Evolutionary conservation across 768 basidiomycete genomes (phyloP), one percentile per base, ranked within the genome.

Genomic region (Tylopilus balloui): DNA sequence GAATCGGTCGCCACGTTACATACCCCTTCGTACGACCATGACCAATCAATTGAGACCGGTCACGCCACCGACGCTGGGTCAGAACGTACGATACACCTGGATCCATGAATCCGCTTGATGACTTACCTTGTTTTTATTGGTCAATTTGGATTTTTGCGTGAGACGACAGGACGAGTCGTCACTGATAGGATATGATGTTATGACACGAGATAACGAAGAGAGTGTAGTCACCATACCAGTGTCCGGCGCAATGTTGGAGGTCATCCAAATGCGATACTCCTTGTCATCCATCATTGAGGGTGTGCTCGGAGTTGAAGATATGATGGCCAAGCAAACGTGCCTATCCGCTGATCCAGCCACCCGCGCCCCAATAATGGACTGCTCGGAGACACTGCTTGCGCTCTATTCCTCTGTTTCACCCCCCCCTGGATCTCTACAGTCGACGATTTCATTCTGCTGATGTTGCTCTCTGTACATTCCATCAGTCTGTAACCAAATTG

Each of bases 41-140:
- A 56, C 45, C 57, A 59, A 24, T 57, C 51, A 47, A 50, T 44
- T 17, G 63, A 58, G 28, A 36, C 52, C 37, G 50, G 49, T 23
- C 47, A 51, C 38, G 36, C 28, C 47, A 42, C 56, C 43, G 64
- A 64, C 44, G 51, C 55, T n/a, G 46, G 45, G 35, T 58, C 63
- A 27, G 67, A 67, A 51, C 60, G 37, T n/a, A 68, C 65, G 38
- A 48, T 61, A 50, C 65, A 52, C 13, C 40, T 63, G 51, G 63
- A 57, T 19, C 38, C 48, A 46, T 27, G 45, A 37, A 37, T 52
- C 45, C 37, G 44, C 36, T 42, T 57, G 51, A 59, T 45, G 44
- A n/a, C n/a, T 36, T 42, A 40, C 40, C n/a, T 35, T 50, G 35
- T 55, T 50, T 54, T 32, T 52, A 44, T 37, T 23, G 13, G 42